Conservation (phyloP, 345 rosid genomes). For the Eucalyptus cladocalyx region DNA sequence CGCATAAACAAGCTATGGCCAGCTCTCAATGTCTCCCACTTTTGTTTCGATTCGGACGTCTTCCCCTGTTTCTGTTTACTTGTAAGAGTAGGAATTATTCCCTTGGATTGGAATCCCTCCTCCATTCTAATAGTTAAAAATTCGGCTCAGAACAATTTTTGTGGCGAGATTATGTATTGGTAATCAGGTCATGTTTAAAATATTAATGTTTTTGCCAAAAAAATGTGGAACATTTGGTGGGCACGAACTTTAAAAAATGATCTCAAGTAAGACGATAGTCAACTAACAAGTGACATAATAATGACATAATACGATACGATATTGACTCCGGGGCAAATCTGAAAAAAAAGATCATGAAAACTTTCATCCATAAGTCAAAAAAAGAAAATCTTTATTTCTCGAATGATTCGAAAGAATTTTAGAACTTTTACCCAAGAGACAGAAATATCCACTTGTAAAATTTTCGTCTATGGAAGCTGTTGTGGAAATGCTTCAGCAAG, state of each 20-base stretch:
- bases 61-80: not conserved
- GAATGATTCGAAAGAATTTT: not conserved
- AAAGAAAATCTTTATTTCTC: not conserved
- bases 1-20: not conserved
- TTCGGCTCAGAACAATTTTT: not conserved
- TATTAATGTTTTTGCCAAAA: not conserved
- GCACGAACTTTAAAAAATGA: not conserved
- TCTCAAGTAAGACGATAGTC: not conserved
- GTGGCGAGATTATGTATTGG: not conserved
- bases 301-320: not conserved
- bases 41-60: not conserved
- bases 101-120: not conserved
- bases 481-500: not conserved
- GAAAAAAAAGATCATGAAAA: not conserved
- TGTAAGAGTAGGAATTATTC: not conserved
- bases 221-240: not conserved
- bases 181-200: not conserved
- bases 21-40: not conserved
- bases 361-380: not conserved
- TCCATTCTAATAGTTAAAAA: not conserved
- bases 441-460: not conserved
- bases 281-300: not conserved
- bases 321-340: not conserved
- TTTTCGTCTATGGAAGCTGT: not conserved
- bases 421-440: not conserved